Evolutionary conservation across 768 basidiomycete species (phyloP), one percentile per base, ranked within the genome.

Genomic region (Pleurotus cornucopiae): DNA sequence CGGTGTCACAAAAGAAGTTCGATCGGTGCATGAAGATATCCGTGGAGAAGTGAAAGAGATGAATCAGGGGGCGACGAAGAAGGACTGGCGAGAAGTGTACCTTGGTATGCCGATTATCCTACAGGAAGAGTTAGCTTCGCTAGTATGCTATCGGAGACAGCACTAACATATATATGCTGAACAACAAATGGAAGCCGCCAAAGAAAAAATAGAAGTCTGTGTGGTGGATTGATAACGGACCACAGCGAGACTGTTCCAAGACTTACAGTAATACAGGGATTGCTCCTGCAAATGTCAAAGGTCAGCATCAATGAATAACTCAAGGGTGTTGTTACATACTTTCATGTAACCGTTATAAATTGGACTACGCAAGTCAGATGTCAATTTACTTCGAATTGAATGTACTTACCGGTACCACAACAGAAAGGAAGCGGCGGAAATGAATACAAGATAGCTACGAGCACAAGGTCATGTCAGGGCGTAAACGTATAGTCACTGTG

Each of bases 321-420:
- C 30, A 34, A 34, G 39, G 9, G 16, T 21, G 21, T 3, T 25
- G 49, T 63, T 46, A 66, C 76, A 67, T 64, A 88, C 95, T 82
- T 97, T 96, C 86, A 94, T 92, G 76, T 93, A 96, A 54, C 91
- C 95, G 64, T 97, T 95, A 76, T 98, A 98, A 67, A 95, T 91
- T 13, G 96, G 95, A 65, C 93, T 93, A 38, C 59, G 26, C 34
- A 49, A 54, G 37, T 11, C 41, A 54, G 58, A 59, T 13, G 56
- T 61, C 52, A 51, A 58, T 43, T 55, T 51, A 5, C 57, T 21
- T 43, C 37, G 53, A 41, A 49, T 49, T 61, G 58, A 26, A 34
- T 39, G 37, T 20, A 67, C 88, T 65, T 60, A 89, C 91, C 94
- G 84, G 70, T 96, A 99, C 96, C 96, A 98, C 59, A 94, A 78